Conservation (phyloP, 140 eudicot species). For the Oenanthe javanica region DNA sequence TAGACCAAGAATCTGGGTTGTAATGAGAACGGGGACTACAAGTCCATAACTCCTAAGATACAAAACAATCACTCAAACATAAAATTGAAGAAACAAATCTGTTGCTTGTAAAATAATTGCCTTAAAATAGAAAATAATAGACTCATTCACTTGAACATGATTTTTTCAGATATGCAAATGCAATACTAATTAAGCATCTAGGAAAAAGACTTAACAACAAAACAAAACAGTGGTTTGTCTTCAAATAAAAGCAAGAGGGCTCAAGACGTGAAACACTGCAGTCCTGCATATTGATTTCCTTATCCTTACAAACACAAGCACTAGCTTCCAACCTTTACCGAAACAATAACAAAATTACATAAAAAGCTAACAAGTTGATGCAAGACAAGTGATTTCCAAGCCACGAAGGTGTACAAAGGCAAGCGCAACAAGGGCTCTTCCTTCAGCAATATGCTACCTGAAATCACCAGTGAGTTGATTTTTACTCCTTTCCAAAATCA, state of each 20-base stretch:
- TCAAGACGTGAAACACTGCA: too few relatives aligned
- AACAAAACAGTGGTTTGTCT: not conserved
- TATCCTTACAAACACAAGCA: not conserved
- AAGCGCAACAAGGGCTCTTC: not conserved
- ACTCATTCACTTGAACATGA: not conserved
- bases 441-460: not conserved
- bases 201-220: not conserved
- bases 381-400: not conserved
- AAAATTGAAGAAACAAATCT: too few relatives aligned
- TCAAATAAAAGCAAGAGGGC: too few relatives aligned
- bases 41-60: too few relatives aligned
- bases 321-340: not conserved
- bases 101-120: too few relatives aligned
- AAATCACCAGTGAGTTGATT: conserved; percentile 3
- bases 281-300: too few relatives aligned
- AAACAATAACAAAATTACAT: not conserved
- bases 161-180: not conserved
- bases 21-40: too few relatives aligned
- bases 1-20: too few relatives aligned
- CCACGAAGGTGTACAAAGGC: not conserved
- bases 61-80: too few relatives aligned
- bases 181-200: not conserved
- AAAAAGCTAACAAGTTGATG: not conserved
- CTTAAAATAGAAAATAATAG: too few relatives aligned
- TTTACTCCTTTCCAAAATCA: too few relatives aligned